A percentile compares a stretch with the other conserved stretches of the same genome.
Evolutionary conservation across 2,329 filamentous ascomycete genomes (phyloP).

Genomic region (Gaeumannomyces sp.): DNA sequence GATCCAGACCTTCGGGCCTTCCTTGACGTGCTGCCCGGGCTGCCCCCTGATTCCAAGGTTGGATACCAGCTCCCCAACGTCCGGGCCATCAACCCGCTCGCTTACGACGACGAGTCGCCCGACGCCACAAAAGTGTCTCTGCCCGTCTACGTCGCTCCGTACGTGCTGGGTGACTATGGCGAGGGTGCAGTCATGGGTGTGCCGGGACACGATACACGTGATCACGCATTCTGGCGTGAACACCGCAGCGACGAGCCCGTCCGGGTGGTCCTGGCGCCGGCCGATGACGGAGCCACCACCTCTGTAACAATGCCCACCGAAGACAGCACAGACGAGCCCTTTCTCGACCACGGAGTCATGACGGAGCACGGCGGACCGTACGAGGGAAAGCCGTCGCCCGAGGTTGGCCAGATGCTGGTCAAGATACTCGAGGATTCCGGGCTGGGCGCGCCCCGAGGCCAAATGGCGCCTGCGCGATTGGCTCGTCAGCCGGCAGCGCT

Average conservation of each 20-base stretch:
- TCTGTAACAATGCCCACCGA: constrained; percentile 19
- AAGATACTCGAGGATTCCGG: constrained; percentile 45
- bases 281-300: constrained; percentile 41
- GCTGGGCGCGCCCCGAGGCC: constrained; percentile 56
- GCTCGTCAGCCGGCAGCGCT: constrained; percentile 86
- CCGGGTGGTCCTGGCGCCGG: constrained; percentile 53
- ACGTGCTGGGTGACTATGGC: constrained; percentile 79
- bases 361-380: constrained; percentile 60
- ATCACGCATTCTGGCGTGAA: constrained; percentile 72
- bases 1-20: constrained; percentile 61
- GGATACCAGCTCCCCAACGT: constrained; percentile 63
- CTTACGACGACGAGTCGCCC: constrained; percentile 44
- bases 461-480: constrained; percentile 83
- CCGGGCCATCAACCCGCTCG: constrained; percentile 59
- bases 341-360: constrained; percentile 60
- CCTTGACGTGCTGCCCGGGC: constrained; percentile 53
- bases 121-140: constrained; percentile 50
- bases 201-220: constrained; percentile 74
- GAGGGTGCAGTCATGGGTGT: constrained; percentile 90
- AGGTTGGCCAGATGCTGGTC: constrained; percentile 57
- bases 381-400: constrained; percentile 54
- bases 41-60: constrained; percentile 51
- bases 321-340: constrained; percentile 41
- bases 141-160: constrained; percentile 76
- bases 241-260: constrained; percentile 58